A percentile compares a stretch with the other conserved stretches of the same genome.
Conservation (phyloP, 768 basidiomycete genomes). For the Lactarius deliciosus region DNA sequence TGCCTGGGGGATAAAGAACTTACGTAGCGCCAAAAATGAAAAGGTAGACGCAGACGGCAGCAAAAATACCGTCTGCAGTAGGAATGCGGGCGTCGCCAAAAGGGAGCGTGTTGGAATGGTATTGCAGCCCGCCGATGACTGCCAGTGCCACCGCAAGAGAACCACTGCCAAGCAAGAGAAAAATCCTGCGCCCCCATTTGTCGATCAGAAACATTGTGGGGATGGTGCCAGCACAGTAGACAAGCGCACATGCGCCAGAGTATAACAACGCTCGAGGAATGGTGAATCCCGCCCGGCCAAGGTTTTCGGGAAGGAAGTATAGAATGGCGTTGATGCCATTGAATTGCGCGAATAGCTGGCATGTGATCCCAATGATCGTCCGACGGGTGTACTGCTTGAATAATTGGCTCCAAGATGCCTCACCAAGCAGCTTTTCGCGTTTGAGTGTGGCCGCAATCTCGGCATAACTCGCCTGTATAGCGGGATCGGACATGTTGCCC, state of each 20-base stretch:
- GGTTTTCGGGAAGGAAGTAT: conserved; percentile 55
- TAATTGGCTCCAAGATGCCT: conserved; percentile 48
- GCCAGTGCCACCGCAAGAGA: conserved; percentile 47
- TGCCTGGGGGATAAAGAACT: conserved; percentile 24
- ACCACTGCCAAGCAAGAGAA: conserved; percentile 49
- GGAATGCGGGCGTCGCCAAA: conserved; percentile 35
- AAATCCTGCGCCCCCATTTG: conserved; percentile 49
- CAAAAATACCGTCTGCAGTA: conserved; percentile 40
- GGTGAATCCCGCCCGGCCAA: conserved; percentile 51
- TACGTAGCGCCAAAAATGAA: conserved; percentile 56
- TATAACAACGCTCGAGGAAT: conserved; percentile 46
- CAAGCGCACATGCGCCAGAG: conserved; percentile 46
- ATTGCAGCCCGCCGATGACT: conserved; percentile 54
- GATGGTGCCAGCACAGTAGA: conserved; percentile 51
- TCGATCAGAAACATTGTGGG: conserved; percentile 57
- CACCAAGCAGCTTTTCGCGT: conserved; percentile 41
- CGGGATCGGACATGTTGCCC: conserved; percentile 46
- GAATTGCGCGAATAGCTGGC: conserved; percentile 53
- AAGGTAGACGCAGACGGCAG: conserved; percentile 56
- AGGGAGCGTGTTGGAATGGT: conserved; percentile 42
- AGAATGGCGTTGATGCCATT: conserved; percentile 59
- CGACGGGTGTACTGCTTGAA: conserved; percentile 52
- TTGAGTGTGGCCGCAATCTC: conserved; percentile 44
- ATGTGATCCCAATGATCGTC: conserved; percentile 50
- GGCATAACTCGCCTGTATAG: conserved; percentile 45